Percentiles rank a stretch among this genome's conserved stretches.
These are phyloP conservation scores for Carex arenaria DNA, from an alignment of 202 grass and related monocot genomes.

Conservation along the genomic window DNA sequence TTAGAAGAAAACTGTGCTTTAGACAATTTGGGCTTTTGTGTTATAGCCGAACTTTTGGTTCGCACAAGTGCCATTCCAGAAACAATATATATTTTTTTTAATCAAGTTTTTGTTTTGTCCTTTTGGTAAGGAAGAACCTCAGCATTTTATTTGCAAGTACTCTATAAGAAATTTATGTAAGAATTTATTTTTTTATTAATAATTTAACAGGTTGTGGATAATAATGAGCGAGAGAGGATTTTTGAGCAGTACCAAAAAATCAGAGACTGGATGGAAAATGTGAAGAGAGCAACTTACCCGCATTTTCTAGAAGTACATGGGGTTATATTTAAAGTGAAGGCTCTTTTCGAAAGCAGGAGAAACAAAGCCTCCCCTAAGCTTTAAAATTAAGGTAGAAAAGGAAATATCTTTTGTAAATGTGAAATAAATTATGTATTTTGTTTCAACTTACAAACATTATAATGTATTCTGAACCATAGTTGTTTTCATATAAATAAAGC, in stretches of 20 bases:
- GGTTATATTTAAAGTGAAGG: constrained; percentile 47
- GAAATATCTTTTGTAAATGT: not conserved
- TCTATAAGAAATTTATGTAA: not conserved
- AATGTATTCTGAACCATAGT: not conserved
- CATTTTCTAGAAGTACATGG: constrained; percentile 63
- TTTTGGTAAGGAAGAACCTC: not conserved
- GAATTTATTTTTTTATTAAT: not conserved
- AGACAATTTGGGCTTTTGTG: not conserved
- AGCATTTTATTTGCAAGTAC: not conserved
- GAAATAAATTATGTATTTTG: not conserved
- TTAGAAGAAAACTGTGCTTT: not conserved
- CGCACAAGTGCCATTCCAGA: not conserved
- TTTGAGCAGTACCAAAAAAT: constrained; percentile 57
- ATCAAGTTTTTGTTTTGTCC: not conserved
- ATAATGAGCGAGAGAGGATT: constrained; percentile 39
- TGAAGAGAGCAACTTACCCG: constrained; percentile 65
- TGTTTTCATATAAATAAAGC: not conserved
- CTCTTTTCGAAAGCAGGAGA: constrained; percentile 16
- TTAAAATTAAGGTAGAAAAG: not conserved
- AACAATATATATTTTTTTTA: not conserved
- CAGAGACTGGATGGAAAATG: constrained; percentile 61
- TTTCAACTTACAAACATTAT: not conserved
- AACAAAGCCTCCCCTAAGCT: constrained; percentile 14
- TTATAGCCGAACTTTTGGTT: not conserved
- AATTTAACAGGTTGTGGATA: constrained; percentile 45